Conservation (phyloP, 148 eudicot species). For the Spergularia marina region DNA sequence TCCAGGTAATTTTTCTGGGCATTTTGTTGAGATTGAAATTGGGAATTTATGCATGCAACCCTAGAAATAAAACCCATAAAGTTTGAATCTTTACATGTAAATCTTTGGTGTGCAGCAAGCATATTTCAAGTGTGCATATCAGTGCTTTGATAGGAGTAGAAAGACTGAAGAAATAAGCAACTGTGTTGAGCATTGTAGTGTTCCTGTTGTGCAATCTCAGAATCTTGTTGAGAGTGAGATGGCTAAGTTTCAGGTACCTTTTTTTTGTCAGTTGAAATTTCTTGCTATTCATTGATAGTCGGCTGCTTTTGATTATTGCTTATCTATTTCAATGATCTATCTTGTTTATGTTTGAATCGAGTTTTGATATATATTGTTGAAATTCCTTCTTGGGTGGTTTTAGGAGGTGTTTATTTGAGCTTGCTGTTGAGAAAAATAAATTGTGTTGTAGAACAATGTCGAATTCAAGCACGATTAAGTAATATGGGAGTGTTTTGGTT, state of each 20-base stretch:
- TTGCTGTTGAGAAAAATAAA: neutral
- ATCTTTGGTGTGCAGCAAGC: conserved; percentile 48
- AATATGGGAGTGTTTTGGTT: neutral
- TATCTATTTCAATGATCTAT: neutral
- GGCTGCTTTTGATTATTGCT: neutral
- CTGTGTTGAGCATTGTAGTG: conserved; percentile 85
- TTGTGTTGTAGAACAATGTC: neutral
- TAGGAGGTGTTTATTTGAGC: neutral
- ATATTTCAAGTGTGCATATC: conserved; percentile 82
- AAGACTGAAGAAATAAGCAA: conserved; percentile 62
- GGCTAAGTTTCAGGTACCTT: conserved; percentile 75
- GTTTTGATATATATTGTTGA: neutral
- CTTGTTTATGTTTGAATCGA: neutral
- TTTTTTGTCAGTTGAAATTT: neutral
- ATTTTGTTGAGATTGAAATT: neutral
- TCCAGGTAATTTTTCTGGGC: conserved; percentile 49
- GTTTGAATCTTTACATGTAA: neutral
- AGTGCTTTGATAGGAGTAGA: conserved; percentile 78
- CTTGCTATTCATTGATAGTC: neutral
- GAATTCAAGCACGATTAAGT: neutral
- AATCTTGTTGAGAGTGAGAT: conserved; percentile 69
- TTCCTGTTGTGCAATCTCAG: conserved; percentile 72
- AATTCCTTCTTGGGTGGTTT: neutral
- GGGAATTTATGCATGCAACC: neutral
- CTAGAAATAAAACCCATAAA: neutral